Percentiles rank a stretch among this genome's conserved stretches.
phyloP scores from a whole-genome alignment of 2,329 filamentous ascomycete genomes.

The Davidsoniella virescens region DNA sequence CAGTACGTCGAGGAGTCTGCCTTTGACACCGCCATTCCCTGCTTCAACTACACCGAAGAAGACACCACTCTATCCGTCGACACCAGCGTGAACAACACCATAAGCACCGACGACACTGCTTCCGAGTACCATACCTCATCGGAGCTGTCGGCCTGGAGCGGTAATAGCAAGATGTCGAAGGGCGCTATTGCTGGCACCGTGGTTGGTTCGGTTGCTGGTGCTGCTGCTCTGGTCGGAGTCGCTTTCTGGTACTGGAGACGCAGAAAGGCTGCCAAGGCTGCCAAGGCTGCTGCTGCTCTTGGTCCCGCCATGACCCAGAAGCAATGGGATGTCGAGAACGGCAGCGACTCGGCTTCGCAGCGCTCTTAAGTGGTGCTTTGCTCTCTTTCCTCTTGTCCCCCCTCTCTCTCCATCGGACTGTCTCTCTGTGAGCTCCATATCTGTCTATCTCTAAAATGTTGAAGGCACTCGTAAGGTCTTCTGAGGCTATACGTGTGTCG shows the following conservation, averaged over 20 bases:
- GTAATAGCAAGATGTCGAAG: slow-evolving; percentile 33
- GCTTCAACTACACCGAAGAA: slow-evolving; percentile 28
- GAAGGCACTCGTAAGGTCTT: neutral
- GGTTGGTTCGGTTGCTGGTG: slow-evolving; percentile 49
- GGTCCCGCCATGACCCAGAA: slow-evolving; percentile 2
- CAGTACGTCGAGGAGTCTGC: slow-evolving; percentile 23
- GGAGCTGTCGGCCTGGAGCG: neutral
- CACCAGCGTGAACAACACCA: slow-evolving; percentile 13
- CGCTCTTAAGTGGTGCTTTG: neutral
- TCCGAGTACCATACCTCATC: slow-evolving; percentile 13
- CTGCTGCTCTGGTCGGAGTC: slow-evolving; percentile 41
- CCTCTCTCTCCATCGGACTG: neutral
- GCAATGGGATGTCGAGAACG: slow-evolving; percentile 9
- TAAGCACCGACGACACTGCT: slow-evolving; percentile 15
- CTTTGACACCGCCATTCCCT: slow-evolving; percentile 22
- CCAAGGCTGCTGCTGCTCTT: neutral
- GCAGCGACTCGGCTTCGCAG: slow-evolving; percentile 5
- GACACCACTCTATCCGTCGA: slow-evolving; percentile 17
- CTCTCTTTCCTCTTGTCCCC: neutral
- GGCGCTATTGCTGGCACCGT: slow-evolving; percentile 63
- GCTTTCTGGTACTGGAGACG: slow-evolving; percentile 33
- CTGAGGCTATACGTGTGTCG: too few relatives aligned
- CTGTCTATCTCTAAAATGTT: neutral
- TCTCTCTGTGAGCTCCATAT: neutral
- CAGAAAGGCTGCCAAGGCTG: slow-evolving; percentile 10